Percentiles rank a stretch among this genome's conserved stretches.
Evolutionary conservation across 1,284 basidiomycete species (phyloP).

Genomic region (Rhodotorula sp.): DNA sequence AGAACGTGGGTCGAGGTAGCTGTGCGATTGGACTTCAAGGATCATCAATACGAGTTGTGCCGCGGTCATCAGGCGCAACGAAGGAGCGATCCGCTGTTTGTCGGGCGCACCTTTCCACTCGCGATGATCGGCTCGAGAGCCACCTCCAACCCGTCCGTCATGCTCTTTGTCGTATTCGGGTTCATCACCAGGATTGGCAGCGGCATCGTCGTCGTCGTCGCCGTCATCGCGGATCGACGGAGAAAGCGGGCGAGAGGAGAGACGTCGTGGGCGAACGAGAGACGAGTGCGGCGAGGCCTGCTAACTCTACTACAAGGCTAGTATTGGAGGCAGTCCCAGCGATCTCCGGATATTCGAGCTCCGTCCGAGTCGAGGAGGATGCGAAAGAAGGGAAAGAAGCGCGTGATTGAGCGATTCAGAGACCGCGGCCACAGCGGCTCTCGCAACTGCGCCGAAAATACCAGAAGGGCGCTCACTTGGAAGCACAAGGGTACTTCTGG

Average conservation of each 20-base stretch:
- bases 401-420: too few relatives aligned
- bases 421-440: too few relatives aligned
- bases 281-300: too few relatives aligned
- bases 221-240: background rate
- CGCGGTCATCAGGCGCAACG: background rate
- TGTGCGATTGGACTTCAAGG: background rate
- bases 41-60: too few relatives aligned
- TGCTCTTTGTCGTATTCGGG: slow-evolving; percentile 56
- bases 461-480: too few relatives aligned
- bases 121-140: slow-evolving; percentile 3
- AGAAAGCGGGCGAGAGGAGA: background rate
- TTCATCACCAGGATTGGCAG: slow-evolving; percentile 55
- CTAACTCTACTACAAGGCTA: too few relatives aligned
- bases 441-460: too few relatives aligned
- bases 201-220: background rate
- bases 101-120: slow-evolving; percentile 9
- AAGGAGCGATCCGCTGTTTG: background rate
- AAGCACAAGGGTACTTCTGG: too few relatives aligned
- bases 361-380: background rate
- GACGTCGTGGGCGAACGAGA: too few relatives aligned
- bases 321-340: too few relatives aligned
- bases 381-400: too few relatives aligned
- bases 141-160: slow-evolving; percentile 48
- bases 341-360: too few relatives aligned
- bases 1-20: slow-evolving; percentile 44